These are phyloP conservation scores for Lolium multiflorum DNA, from an alignment of 176 grass and related monocot species.

Conservation along the genomic window DNA sequence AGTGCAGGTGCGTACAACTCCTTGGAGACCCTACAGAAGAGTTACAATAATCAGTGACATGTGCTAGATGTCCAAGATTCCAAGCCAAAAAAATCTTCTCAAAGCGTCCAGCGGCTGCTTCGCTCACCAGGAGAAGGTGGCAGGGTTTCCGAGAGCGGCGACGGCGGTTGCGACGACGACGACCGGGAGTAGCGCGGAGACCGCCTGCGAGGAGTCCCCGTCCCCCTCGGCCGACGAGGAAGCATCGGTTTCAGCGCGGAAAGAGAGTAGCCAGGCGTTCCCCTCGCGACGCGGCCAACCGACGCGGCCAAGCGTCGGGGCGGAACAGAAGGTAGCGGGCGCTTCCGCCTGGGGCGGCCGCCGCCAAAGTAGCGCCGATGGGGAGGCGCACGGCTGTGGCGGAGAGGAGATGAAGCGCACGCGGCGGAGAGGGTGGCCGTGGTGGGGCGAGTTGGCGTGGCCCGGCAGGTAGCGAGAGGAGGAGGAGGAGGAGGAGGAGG, in stretches of 20 bases:
- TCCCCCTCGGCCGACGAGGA: conserved; percentile 27
- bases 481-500: not conserved
- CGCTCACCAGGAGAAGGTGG: conserved; percentile 82
- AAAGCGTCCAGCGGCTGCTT: conserved; percentile 11
- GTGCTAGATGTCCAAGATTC: conserved; percentile 16
- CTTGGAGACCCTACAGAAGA: conserved; percentile 69
- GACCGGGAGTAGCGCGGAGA: conserved; percentile 77
- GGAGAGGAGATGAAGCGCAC: not conserved
- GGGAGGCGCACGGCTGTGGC: not conserved
- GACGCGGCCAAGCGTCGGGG: conserved; percentile 55
- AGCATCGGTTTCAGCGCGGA: conserved; percentile 30
- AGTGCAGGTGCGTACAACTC: conserved; percentile 89
- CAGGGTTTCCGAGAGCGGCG: conserved; percentile 70
- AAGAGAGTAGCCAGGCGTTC: conserved; percentile 60
- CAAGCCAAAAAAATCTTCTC: conserved; percentile 25
- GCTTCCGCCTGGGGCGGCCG: conserved; percentile 12
- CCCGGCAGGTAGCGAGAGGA: not conserved
- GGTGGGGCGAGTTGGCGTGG: not conserved
- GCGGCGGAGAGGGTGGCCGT: not conserved
- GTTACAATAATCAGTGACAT: conserved; percentile 11
- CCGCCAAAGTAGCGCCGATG: conserved; percentile 31
- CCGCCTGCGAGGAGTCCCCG: conserved; percentile 57
- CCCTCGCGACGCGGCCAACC: conserved; percentile 66
- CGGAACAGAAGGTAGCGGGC: conserved; percentile 56
- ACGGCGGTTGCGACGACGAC: conserved; percentile 78